Evolutionary conservation across 495 filamentous ascomycete species (phyloP).

Genomic region (Schizothecium vesticola): DNA sequence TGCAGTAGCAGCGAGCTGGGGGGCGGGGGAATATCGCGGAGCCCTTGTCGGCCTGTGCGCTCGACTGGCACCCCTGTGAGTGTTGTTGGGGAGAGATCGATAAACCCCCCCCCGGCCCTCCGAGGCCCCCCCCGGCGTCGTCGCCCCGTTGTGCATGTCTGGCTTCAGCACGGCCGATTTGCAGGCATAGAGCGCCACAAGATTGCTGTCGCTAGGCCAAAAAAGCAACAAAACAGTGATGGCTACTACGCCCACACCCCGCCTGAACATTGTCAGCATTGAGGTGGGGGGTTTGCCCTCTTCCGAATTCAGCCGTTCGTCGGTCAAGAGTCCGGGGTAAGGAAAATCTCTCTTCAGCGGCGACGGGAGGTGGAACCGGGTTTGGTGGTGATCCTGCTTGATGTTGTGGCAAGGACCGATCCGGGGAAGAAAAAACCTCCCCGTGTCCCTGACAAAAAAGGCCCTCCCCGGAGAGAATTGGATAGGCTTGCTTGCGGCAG

Average conservation of each 20-base stretch:
- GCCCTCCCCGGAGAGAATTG: neutral
- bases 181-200: slow-evolving; percentile 27
- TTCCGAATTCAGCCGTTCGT: slow-evolving; percentile 12
- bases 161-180: slow-evolving; percentile 2
- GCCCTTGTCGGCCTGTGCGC: neutral
- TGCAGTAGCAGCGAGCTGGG: neutral
- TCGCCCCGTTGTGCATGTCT: slow-evolving; percentile 1
- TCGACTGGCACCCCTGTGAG: neutral
- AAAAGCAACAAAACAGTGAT: slow-evolving; percentile 1
- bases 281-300: neutral
- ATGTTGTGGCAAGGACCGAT: neutral
- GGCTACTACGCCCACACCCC: slow-evolving; percentile 7
- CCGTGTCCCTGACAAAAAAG: neutral
- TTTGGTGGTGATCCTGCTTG: neutral
- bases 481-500: slow-evolving; percentile 8
- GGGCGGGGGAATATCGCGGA: neutral
- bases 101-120: neutral
- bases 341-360: neutral
- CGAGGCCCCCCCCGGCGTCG: neutral
- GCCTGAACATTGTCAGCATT: neutral
- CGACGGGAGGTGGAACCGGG: slow-evolving; percentile 8
- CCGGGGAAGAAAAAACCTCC: neutral
- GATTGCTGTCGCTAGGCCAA: slow-evolving; percentile 20
- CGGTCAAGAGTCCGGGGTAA: slow-evolving; percentile 9
- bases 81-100: neutral